Base-by-base conservation (phyloP, 805 yeast genomes). In the Candida sithepensis region DNA sequence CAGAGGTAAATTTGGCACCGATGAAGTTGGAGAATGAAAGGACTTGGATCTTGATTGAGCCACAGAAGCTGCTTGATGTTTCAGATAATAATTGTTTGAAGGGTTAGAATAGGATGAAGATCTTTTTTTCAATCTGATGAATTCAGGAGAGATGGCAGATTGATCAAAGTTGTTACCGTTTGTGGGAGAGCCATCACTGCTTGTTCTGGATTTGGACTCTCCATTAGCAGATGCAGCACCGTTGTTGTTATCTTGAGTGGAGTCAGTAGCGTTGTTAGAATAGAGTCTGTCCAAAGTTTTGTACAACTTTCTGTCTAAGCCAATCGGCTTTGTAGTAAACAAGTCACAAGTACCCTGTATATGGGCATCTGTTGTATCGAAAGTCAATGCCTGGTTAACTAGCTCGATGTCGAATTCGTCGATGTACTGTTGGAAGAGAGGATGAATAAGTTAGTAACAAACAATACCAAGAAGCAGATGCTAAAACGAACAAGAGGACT, bases 371-470 rank as follows among this genome's bases (percentile, higher is more conserved):
- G 79, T 74, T 3, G 90, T 82, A 53, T 83, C 87, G 55, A 88
- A 89, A 54, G 83, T 82, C 47, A 94, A 78, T 46, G 88, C 86
- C 60, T 90, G 95, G 61, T 90, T 90, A 34, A 94, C 85, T 56
- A 85, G 76, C 65, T 90, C 97, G n/a, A 94, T 82, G 59, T 91
- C 97, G 36, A 89, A 84, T 61, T 86, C 94, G 64, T 94, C 98
- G 50, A 94, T 84, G 68, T 88, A 94, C 92, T 90, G 53, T 22
- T 26, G 12, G 30, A 48, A 12, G 22, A 20, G 28, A 36, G 13
- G 33, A 12, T 21, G 28, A 24, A 10, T 7, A 10, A 24, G 28
- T 24, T 24, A 10, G 28, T 24, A 24, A n/a, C n/a, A n/a, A n/a
- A n/a, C n/a, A n/a, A n/a, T n/a, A n/a, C n/a, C n/a, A n/a, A n/a